Conservation (phyloP, 2,329 filamentous ascomycete genomes). For the Leptographium procerum region DNA sequence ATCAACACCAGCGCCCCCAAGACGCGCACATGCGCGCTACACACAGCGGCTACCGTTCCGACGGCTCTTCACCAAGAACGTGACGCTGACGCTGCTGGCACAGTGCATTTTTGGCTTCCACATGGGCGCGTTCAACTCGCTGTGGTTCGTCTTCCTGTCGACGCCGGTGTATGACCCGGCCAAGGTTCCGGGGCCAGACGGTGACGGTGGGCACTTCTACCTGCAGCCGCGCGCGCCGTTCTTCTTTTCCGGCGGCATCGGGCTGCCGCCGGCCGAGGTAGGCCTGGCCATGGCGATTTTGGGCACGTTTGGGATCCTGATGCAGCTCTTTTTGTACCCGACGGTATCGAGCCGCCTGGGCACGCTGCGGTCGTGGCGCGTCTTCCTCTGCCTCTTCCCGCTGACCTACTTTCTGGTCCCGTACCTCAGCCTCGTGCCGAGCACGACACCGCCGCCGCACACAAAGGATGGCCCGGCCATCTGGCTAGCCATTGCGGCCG, state of each 20-base stretch:
- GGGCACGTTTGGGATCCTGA: slow-evolving; percentile 60
- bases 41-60: slow-evolving; percentile 38
- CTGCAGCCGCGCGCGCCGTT: slow-evolving; percentile 36
- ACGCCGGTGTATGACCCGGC: slow-evolving; percentile 47
- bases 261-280: slow-evolving; percentile 58
- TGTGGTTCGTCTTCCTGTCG: slow-evolving; percentile 68
- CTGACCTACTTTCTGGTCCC: slow-evolving; percentile 58
- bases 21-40: slow-evolving; percentile 23
- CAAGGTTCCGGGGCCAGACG: slow-evolving; percentile 12
- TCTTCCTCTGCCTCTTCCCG: slow-evolving; percentile 60
- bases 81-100: slow-evolving; percentile 43
- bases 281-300: slow-evolving; percentile 71
- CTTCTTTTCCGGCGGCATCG: slow-evolving; percentile 62
- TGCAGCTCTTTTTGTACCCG: slow-evolving; percentile 65
- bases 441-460: slow-evolving; percentile 35
- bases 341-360: slow-evolving; percentile 54
- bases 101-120: slow-evolving; percentile 63
- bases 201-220: slow-evolving; percentile 10
- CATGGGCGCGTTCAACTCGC: slow-evolving; percentile 62
- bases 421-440: slow-evolving; percentile 58
- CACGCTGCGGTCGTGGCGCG: slow-evolving; percentile 54
- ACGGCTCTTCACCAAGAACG: slow-evolving; percentile 44
- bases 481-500: slow-evolving; percentile 52
- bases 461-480: slow-evolving; percentile 42
- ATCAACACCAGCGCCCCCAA: background rate